Evolutionary conservation across 805 yeast genomes (phyloP).

Genomic region (Blastobotrys attinorum): DNA sequence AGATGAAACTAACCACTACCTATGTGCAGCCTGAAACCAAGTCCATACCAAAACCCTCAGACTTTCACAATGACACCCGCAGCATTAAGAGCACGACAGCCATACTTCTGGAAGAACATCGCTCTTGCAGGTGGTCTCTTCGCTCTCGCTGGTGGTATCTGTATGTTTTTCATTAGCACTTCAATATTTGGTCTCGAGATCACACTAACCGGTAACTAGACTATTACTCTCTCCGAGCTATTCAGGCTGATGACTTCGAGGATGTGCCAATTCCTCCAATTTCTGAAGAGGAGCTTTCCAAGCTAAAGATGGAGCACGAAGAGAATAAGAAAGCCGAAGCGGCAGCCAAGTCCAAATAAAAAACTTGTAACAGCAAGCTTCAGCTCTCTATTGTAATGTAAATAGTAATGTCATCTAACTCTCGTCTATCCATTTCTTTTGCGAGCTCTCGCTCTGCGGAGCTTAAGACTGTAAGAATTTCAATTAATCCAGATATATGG

Average conservation of each 20-base stretch:
- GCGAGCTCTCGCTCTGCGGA: no score
- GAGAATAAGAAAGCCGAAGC: constrained; percentile 6
- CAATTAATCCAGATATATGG: no score
- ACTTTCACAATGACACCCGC: constrained; percentile 92
- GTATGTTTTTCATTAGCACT: constrained; percentile 33
- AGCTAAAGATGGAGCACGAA: constrained; percentile 54
- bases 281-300: constrained; percentile 63
- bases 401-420: no score
- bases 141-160: constrained; percentile 64
- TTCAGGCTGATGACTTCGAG: constrained; percentile 71
- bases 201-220: background rate
- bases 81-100: constrained; percentile 80
- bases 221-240: constrained; percentile 30
- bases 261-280: constrained; percentile 95
- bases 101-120: constrained; percentile 74
- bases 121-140: constrained; percentile 50
- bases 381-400: no score
- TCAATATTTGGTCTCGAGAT: background rate
- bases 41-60: constrained; percentile 51
- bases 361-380: background rate
- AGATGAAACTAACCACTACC: background rate
- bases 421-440: no score
- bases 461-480: no score
- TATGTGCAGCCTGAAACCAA: constrained; percentile 22
- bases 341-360: background rate